A percentile compares a stretch with the other conserved stretches of the same genome.
Conservation (phyloP, 176 grass and related monocot species). For the Pontederia paniculata region DNA sequence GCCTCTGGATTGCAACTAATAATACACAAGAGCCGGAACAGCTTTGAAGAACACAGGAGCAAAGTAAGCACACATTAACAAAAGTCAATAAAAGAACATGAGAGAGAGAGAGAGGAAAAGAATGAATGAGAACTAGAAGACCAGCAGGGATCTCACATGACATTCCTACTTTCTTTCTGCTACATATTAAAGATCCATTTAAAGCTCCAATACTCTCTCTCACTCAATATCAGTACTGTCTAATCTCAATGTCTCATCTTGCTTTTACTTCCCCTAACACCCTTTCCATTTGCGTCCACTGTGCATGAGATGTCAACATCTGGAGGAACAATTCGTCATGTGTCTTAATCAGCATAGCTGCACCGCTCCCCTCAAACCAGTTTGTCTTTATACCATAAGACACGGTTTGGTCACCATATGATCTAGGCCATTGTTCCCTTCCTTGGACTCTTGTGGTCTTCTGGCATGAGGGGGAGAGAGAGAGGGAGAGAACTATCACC, state of each 20-base stretch:
- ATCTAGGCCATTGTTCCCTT: not conserved
- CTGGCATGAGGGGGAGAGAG: not conserved
- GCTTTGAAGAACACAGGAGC: not conserved
- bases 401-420: too few species aligned
- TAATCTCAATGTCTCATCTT: not conserved
- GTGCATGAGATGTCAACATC: slow-evolving; percentile 58
- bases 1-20: slow-evolving; percentile 40
- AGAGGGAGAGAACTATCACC: not conserved
- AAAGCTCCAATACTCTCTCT: slow-evolving; percentile 16
- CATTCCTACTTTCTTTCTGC: slow-evolving; percentile 9
- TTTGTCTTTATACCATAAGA: not conserved
- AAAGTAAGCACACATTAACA: not conserved
- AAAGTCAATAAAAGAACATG: not conserved
- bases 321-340: slow-evolving; percentile 9
- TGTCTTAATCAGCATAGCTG: not conserved
- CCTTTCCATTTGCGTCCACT: not conserved
- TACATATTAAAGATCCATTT: too few species aligned
- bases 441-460: not conserved
- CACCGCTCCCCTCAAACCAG: not conserved
- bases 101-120: slow-evolving; percentile 6
- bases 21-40: slow-evolving; percentile 39
- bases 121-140: too few species aligned
- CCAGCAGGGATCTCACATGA: slow-evolving; percentile 8
- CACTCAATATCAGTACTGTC: not conserved
- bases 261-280: not conserved